Evolutionary conservation across 192 early-diverging fungal genomes (phyloP).

Genomic region (Umbelopsis ramanniana): DNA sequence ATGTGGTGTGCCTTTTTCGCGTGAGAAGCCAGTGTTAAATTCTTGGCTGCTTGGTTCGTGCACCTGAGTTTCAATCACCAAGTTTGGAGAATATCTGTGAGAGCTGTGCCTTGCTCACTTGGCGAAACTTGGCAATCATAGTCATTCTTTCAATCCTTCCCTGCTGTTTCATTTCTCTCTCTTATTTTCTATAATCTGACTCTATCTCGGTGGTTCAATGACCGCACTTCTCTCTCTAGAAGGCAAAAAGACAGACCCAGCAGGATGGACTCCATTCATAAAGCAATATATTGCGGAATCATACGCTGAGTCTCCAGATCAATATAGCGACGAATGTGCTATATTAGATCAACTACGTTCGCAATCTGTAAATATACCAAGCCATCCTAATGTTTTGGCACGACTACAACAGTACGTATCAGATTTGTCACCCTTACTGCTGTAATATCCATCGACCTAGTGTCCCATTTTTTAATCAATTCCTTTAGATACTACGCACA

Average conservation of each 20-base stretch:
- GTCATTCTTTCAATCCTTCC: not conserved
- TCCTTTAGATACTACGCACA: conserved; percentile 80
- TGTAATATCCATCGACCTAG: too few species aligned
- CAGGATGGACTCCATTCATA: conserved; percentile 52
- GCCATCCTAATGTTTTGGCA: conserved; percentile 61
- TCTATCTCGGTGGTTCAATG: conserved; percentile 3
- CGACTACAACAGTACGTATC: conserved; percentile 59
- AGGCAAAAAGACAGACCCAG: conserved; percentile 59
- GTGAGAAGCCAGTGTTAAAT: not conserved
- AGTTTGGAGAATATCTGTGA: not conserved
- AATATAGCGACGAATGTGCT: conserved; percentile 79
- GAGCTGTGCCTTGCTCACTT: not conserved
- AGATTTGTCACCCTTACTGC: too few species aligned
- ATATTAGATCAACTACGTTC: conserved; percentile 70
- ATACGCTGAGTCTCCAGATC: conserved; percentile 80
- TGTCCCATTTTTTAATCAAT: not conserved
- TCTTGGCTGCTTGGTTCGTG: not conserved
- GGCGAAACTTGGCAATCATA: conserved; percentile 12
- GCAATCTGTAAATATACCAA: conserved; percentile 61
- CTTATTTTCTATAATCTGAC: conserved; percentile 7
- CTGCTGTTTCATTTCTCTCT: not conserved
- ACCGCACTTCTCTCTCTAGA: conserved; percentile 49
- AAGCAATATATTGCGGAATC: conserved; percentile 70
- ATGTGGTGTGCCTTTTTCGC: not conserved
- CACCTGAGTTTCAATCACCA: conserved; percentile 4